Evolutionary conservation across 2,329 filamentous ascomycete species (phyloP), one percentile per base, ranked within the genome.

Genomic region (Dactylonectria estremocensis): DNA sequence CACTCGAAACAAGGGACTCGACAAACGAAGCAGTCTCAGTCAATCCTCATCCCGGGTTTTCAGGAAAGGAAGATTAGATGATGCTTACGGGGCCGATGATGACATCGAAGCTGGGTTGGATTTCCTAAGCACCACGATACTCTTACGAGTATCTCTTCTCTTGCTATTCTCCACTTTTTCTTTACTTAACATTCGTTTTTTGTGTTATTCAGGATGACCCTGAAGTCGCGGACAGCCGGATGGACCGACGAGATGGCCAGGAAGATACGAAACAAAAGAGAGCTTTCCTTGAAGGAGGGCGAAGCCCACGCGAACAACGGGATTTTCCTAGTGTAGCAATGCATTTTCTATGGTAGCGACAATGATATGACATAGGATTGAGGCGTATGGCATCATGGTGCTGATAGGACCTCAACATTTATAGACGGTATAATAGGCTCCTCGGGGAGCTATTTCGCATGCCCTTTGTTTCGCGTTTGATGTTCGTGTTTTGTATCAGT

Each of bases 1-100:
- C 16, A 43, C 61, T 55, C 59, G 54, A 54, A 48, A 40, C 40
- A n/a, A 46, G 48, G 67, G 67, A 67, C 45, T 31, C 59, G 57
- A 22, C 59, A 69, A 65, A 68, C 71, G 67, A 70, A 66, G 50
- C 65, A 69, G 68, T 59, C 37, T 53, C 20, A 45, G 61, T 57
- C 20, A 16, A 16, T 20, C 46, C 43, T 43, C 50, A 37, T 5
- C 31, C 28, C 50, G 49, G 33, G 37, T 33, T 33, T 18, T 52
- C 31, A 18, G 60, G 22, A 43, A 54, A 64, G 40, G 58, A 53
- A 54, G 53, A 58, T 35, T 18, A 56, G 66, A 55, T 28, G n/a
- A 65, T 16, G 53, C 59, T 22, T 28, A 31, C 22, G 18, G 16
- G 43, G 49, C 24, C 18, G 40, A 69, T 24, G 58, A 65, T 13